Evolutionary conservation across 768 basidiomycete species (phyloP).

Genomic region (Suillus brevipes): DNA sequence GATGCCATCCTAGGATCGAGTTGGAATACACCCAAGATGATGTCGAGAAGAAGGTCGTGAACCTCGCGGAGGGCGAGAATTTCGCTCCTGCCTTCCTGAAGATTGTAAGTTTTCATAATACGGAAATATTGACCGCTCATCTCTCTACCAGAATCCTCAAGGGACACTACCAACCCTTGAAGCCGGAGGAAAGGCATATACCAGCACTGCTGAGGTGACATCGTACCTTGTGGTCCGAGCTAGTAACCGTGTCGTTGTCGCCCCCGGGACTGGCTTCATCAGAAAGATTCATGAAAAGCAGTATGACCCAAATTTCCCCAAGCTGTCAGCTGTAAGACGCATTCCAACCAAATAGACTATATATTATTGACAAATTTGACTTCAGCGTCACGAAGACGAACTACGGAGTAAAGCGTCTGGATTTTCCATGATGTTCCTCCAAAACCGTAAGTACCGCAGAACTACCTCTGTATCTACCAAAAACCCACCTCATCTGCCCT

Average conservation of each 20-base stretch:
- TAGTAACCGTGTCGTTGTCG: slow-evolving; percentile 31
- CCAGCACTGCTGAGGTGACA: slow-evolving; percentile 42
- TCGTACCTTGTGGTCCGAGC: slow-evolving; percentile 42
- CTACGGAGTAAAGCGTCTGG: slow-evolving; percentile 36
- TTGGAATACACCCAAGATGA: slow-evolving; percentile 41
- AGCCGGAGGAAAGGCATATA: slow-evolving; percentile 36
- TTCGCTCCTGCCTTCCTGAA: slow-evolving; percentile 46
- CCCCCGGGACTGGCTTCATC: slow-evolving; percentile 36
- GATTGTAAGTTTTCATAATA: slow-evolving; percentile 26
- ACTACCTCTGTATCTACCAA: background rate
- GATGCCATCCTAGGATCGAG: slow-evolving; percentile 36
- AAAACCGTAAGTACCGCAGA: slow-evolving; percentile 38
- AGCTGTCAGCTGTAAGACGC: slow-evolving; percentile 39
- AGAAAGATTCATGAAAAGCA: slow-evolving; percentile 44
- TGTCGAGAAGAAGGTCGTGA: slow-evolving; percentile 37
- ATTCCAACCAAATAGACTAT: background rate
- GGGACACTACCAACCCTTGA: slow-evolving; percentile 46
- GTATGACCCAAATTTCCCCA: slow-evolving; percentile 54
- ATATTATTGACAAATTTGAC: background rate
- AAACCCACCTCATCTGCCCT: slow-evolving; percentile 16
- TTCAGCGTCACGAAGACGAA: slow-evolving; percentile 48
- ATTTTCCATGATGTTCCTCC: slow-evolving; percentile 36
- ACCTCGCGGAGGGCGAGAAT: slow-evolving; percentile 50
- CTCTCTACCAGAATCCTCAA: slow-evolving; percentile 38
- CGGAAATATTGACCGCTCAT: background rate